Conservation (phyloP, 805 yeast species). For the Vanderwaltozyma verrucispora region DNA sequence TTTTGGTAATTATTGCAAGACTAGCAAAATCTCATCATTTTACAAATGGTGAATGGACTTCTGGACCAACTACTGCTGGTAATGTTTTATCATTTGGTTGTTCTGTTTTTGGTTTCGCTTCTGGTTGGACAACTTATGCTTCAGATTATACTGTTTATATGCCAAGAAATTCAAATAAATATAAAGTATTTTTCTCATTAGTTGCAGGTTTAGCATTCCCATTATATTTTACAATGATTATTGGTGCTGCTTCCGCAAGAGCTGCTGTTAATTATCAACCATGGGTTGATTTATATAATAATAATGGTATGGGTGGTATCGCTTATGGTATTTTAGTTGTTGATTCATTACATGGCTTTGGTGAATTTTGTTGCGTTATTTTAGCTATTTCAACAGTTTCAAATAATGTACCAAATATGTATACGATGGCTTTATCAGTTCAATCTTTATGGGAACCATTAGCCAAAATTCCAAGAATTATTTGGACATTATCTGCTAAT, state of each 20-base stretch:
- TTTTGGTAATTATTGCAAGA: slow-evolving; percentile 71
- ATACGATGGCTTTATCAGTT: slow-evolving; percentile 78
- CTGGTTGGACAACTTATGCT: slow-evolving; percentile 93
- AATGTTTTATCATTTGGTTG: slow-evolving; percentile 72
- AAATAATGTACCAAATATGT: slow-evolving; percentile 89
- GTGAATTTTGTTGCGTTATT: slow-evolving; percentile 79
- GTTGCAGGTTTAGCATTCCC: slow-evolving; percentile 57
- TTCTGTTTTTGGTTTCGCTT: slow-evolving; percentile 74
- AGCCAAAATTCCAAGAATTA: slow-evolving; percentile 64
- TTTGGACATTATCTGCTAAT: slow-evolving; percentile 75
- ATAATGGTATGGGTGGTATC: slow-evolving; percentile 68
- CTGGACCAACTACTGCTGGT: slow-evolving; percentile 67
- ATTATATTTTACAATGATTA: slow-evolving; percentile 56
- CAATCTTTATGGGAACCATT: slow-evolving; percentile 77
- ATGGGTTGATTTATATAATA: slow-evolving; percentile 42
- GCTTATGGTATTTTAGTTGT: slow-evolving; percentile 68
- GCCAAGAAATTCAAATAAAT: slow-evolving; percentile 50
- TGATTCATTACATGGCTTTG: slow-evolving; percentile 78
- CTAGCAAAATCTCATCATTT: slow-evolving; percentile 59
- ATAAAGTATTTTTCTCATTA: slow-evolving; percentile 54
- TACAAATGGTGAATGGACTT: slow-evolving; percentile 36
- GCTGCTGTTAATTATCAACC: slow-evolving; percentile 40
- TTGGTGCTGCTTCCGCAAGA: slow-evolving; percentile 82
- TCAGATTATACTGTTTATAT: slow-evolving; percentile 88
- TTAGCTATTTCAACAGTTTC: slow-evolving; percentile 81